phyloP scores from a whole-genome alignment of 1,139 yeast genomes.

The Lodderomyces margitis region DNA sequence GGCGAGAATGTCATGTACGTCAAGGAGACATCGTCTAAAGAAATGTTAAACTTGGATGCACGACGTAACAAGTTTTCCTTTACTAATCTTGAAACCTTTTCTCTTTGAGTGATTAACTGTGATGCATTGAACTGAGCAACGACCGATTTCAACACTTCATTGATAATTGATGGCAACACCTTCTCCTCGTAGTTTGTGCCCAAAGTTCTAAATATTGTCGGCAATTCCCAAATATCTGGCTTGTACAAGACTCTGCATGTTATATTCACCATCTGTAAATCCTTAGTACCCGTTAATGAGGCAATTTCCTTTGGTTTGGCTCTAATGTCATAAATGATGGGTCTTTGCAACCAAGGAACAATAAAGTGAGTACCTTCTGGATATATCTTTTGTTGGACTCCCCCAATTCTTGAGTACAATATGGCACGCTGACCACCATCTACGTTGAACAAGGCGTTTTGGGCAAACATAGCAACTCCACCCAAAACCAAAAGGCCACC shows the following conservation, averaged over 20 bases:
- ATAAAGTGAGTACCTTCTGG: conserved; percentile 95
- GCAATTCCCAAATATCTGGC: conserved; percentile 78
- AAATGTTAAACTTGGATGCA: conserved; percentile 83
- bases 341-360: conserved; percentile 94
- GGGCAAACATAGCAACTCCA: conserved; percentile 64
- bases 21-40: conserved; percentile 91
- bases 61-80: conserved; percentile 90
- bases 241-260: conserved; percentile 95
- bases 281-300: conserved; percentile 97
- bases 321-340: conserved; percentile 89
- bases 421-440: conserved; percentile 99
- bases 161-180: conserved; percentile 93
- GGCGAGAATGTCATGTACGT: conserved; percentile 97
- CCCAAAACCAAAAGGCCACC: conserved; percentile 78
- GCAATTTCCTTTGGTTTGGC: conserved; percentile 98
- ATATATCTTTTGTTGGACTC: conserved; percentile 82
- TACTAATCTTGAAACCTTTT: conserved; percentile 86
- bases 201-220: conserved; percentile 83
- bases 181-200: conserved; percentile 96
- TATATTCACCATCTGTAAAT: conserved; percentile 97
- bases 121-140: conserved; percentile 99
- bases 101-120: conserved; percentile 97
- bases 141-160: conserved; percentile 93
- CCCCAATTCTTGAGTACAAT: conserved; percentile 82
- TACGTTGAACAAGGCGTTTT: conserved; percentile 84